Percentiles rank a stretch among this genome's conserved stretches.
These are phyloP conservation scores for Geranomyces michiganensis DNA, from an alignment of 192 early-diverging fungal genomes.

Conservation along the genomic window DNA sequence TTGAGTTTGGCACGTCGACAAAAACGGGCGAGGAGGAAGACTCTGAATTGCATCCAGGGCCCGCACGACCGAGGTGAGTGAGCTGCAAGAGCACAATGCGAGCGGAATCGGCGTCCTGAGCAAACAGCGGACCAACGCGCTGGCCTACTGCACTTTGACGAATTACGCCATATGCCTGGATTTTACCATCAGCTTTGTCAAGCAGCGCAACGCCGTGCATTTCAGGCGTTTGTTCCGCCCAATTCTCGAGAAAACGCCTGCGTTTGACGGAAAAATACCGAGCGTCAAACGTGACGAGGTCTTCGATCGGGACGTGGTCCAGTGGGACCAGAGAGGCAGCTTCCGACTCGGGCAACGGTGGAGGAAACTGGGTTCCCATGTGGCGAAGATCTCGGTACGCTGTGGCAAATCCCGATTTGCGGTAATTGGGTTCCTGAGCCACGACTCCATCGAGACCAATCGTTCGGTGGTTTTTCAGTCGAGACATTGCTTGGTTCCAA, in stretches of 20 bases:
- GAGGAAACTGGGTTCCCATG: neutral
- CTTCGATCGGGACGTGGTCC: neutral
- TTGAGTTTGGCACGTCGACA: neutral
- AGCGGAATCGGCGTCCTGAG: neutral
- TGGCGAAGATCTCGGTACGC: neutral
- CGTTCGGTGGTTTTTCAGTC: neutral
- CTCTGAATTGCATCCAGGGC: neutral
- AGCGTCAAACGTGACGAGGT: conserved; percentile 7
- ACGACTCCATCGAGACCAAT: neutral
- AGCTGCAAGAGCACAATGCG: neutral
- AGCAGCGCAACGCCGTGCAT: neutral
- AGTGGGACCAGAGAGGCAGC: neutral
- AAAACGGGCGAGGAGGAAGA: neutral
- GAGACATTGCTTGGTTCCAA: neutral
- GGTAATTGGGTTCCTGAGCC: neutral
- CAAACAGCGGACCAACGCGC: conserved; percentile 8
- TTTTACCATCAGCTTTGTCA: neutral
- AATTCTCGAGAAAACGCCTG: neutral
- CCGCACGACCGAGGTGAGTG: neutral
- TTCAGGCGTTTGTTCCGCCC: neutral
- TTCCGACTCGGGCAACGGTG: neutral
- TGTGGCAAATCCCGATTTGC: neutral
- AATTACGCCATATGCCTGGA: conserved; percentile 3
- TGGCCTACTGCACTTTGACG: neutral
- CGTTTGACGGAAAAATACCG: neutral